phyloP scores from a whole-genome alignment of 805 yeast species.

The Metschnikowia lachancei region DNA sequence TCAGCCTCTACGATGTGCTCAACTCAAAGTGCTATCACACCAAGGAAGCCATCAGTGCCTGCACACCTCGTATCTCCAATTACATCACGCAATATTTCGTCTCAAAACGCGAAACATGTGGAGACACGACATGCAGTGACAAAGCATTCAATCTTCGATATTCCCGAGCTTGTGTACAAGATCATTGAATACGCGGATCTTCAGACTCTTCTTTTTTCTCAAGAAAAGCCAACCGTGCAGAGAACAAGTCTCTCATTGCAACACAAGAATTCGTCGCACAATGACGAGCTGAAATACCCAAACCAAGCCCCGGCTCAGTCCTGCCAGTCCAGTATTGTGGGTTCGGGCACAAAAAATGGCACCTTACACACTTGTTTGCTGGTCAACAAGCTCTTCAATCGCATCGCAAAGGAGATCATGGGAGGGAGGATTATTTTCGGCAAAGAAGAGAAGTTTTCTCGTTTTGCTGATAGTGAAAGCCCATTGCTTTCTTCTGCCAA shows the following conservation, averaged over 20 bases:
- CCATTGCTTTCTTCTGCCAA: constrained; percentile 13
- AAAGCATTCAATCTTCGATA: constrained; percentile 48
- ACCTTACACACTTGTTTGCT: constrained; percentile 56
- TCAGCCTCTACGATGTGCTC: constrained; percentile 21
- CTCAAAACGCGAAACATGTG: background rate
- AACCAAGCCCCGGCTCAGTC: constrained; percentile 38
- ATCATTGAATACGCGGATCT: constrained; percentile 61
- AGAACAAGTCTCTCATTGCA: constrained; percentile 65
- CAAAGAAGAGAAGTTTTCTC: constrained; percentile 44
- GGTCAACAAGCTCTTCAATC: constrained; percentile 68
- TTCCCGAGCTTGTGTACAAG: constrained; percentile 70
- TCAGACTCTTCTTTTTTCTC: constrained; percentile 50
- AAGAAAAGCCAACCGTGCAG: constrained; percentile 58
- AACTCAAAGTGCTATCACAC: constrained; percentile 15
- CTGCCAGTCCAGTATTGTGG: background rate
- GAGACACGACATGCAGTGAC: background rate
- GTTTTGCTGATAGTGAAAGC: constrained; percentile 24
- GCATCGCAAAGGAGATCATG: constrained; percentile 52
- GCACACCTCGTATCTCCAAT: constrained; percentile 2
- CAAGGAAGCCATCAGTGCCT: constrained; percentile 10
- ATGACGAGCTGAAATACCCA: constrained; percentile 49
- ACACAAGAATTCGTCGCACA: constrained; percentile 67
- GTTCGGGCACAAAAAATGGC: background rate
- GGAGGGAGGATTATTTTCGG: constrained; percentile 56
- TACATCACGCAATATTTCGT: background rate